phyloP scores from a whole-genome alignment of 2,329 filamentous ascomycete species.

The Fusarium acutatum region DNA sequence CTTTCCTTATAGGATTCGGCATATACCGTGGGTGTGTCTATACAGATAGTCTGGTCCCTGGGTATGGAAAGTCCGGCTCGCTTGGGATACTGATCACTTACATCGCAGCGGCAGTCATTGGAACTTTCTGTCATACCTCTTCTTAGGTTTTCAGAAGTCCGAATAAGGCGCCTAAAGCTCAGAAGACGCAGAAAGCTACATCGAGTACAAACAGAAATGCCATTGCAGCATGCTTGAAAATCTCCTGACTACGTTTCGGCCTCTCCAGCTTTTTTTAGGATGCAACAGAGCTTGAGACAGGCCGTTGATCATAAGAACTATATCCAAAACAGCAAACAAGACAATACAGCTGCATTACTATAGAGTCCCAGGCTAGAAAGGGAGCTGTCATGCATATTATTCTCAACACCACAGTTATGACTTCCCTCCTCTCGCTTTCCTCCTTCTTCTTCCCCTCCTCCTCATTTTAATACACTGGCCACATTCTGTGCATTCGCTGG shows the following conservation, averaged over 20 bases:
- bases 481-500: neutral
- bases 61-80: neutral
- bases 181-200: no score
- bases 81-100: neutral
- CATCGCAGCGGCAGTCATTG: neutral
- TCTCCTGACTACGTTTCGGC: no score
- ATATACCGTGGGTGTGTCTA: neutral
- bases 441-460: neutral
- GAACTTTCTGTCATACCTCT: neutral
- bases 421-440: neutral
- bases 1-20: no score
- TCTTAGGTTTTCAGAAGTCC: neutral
- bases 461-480: neutral
- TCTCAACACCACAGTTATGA: neutral
- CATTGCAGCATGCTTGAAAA: no score
- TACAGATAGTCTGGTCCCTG: neutral
- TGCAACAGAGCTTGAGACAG: neutral
- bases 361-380: neutral
- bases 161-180: neutral
- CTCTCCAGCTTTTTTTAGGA: neutral
- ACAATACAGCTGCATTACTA: neutral
- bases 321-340: neutral
- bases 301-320: neutral
- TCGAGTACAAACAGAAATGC: no score
- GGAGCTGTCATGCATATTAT: rapidly evolving